These are phyloP conservation scores for Alternaria brassicae DNA, from an alignment of 2,329 filamentous ascomycete species.

Conservation along the genomic window DNA sequence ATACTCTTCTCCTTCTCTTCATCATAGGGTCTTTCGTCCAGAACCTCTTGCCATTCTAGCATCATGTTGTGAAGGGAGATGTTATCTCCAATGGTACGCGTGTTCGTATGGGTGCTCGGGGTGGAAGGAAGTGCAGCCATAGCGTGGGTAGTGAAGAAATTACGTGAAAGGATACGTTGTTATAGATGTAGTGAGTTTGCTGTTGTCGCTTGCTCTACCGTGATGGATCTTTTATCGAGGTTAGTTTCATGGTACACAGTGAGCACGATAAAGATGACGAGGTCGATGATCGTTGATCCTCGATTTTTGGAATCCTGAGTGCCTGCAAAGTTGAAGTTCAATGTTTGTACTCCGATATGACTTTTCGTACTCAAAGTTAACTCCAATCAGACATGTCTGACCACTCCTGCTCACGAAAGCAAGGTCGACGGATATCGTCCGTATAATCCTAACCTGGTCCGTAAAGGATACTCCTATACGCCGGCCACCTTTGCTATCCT, in stretches of 20 bases:
- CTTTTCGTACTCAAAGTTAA: background rate
- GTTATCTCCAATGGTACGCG: background rate
- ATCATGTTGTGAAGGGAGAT: background rate
- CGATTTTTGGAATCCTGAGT: background rate
- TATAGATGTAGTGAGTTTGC: background rate
- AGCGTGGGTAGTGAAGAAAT: background rate
- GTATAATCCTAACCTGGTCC: background rate
- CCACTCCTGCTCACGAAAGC: no score
- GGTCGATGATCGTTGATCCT: background rate
- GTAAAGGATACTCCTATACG: background rate
- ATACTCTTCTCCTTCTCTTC: background rate
- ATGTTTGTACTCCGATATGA: background rate
- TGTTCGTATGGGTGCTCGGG: background rate
- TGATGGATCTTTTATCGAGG: background rate
- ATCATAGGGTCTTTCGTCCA: background rate
- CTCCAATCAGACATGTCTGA: background rate
- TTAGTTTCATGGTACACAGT: background rate
- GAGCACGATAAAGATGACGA: background rate
- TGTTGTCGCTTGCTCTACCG: background rate
- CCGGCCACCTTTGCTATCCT: background rate
- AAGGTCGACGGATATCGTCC: background rate
- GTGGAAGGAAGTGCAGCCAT: background rate
- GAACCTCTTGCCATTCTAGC: background rate
- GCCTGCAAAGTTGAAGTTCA: background rate
- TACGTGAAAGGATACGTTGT: background rate